Percentiles rank a stretch among this genome's conserved stretches.
Conservation (phyloP, 1,284 basidiomycete species). For the Pseudozyma thailandica region DNA sequence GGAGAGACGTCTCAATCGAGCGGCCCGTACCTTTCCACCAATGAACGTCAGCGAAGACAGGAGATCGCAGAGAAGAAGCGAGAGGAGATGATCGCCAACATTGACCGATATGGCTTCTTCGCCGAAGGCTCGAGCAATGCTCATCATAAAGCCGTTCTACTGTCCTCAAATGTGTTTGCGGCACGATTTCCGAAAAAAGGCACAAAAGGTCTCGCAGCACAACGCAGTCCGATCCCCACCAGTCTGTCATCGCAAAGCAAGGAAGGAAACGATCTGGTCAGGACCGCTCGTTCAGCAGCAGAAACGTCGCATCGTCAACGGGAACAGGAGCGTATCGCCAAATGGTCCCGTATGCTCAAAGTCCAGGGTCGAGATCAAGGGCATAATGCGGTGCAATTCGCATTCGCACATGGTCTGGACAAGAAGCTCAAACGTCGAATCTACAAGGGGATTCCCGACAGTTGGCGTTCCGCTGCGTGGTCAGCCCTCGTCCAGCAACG, state of each 20-base stretch:
- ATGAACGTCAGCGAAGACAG: slow-evolving; percentile 37
- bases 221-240: not conserved
- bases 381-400: slow-evolving; percentile 31
- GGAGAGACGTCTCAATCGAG: slow-evolving; percentile 16
- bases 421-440: slow-evolving; percentile 74
- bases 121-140: slow-evolving; percentile 14
- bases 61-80: slow-evolving; percentile 41
- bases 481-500: slow-evolving; percentile 73
- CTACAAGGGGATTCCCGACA: slow-evolving; percentile 96
- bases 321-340: slow-evolving; percentile 50
- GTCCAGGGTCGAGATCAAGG: slow-evolving; percentile 48
- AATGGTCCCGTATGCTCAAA: slow-evolving; percentile 56
- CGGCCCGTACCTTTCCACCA: slow-evolving; percentile 27
- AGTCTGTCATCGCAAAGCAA: slow-evolving; percentile 1
- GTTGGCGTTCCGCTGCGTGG: slow-evolving; percentile 94
- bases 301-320: slow-evolving; percentile 28
- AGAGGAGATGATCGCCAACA: slow-evolving; percentile 40
- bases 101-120: slow-evolving; percentile 59
- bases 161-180: slow-evolving; percentile 23
- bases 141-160: slow-evolving; percentile 25
- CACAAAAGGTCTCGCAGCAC: slow-evolving; percentile 6
- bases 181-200: slow-evolving; percentile 29
- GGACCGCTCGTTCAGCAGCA: slow-evolving; percentile 26
- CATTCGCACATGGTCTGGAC: slow-evolving; percentile 35
- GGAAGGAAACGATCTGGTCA: not conserved